Base-by-base conservation (phyloP, 139 green algal genomes). In the Tetraselmis striata region DNA sequence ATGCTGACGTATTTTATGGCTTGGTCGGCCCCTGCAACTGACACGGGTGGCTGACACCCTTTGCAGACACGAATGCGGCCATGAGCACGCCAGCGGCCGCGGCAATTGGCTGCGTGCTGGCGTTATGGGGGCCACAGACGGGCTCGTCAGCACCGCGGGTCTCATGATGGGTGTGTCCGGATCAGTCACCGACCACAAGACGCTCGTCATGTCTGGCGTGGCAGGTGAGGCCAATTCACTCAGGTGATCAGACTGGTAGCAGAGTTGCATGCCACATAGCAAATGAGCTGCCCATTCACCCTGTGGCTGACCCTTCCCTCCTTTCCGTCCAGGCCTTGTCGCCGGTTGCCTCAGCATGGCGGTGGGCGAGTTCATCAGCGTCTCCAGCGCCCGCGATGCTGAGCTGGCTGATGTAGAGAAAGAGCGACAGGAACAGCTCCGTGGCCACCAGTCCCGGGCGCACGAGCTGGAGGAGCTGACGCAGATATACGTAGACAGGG, bases 401-500 rank as follows among this genome's bases (percentile, higher is more conserved):
- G 81, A 84, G 81, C 31, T 77, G 82, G 82, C 82, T 26, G 82
- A 85, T 29, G 32, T 85, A 2, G 87, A 95, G 78, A 93, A 94
- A 79, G 94, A 97, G 86, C 81, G 88, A 23, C 30, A 84, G 80
- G 85, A 93, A 80, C 92, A 96, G 82, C 23, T 78, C 31, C n/a
- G 58, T 80, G 92, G 93, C 1, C 93, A 92, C 0, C 84, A 82
- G 28, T 83, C 90, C 1, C 82, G 80, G 45, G 83, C 79, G 2
- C 79, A 83, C 0, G 94, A 97, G 86, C 86, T 95, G 74, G 84
- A 94, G 28, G 92, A 97, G 83, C 89, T 97, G 26, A 81, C 87
- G 0, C 75, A 92, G n/a, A 96, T 95, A 29, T 96, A 95, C 79
- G 79, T 92, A 0, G 75, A 75, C 2, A 76, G 77, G 77, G 76